Percentiles rank a stretch among this genome's conserved stretches.
phyloP scores from a whole-genome alignment of 495 filamentous ascomycete genomes.

The Neurospora sp. region DNA sequence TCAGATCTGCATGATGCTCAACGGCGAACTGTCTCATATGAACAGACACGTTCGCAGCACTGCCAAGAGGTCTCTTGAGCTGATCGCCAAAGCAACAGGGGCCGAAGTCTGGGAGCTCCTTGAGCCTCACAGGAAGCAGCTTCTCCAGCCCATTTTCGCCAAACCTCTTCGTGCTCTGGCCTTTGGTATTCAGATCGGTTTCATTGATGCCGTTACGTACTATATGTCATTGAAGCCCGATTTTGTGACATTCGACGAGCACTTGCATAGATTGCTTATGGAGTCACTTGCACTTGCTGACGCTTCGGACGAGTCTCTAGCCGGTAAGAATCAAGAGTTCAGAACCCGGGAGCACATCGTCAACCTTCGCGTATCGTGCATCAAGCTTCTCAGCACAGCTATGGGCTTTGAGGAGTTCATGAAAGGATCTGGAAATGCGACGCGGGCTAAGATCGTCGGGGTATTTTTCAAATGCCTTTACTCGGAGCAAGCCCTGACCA shows the following conservation, averaged over 20 bases:
- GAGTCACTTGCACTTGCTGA: constrained; percentile 90
- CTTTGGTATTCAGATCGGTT: constrained; percentile 89
- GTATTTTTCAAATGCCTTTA: constrained; percentile 98
- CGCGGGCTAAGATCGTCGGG: constrained; percentile 73
- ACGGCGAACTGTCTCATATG: constrained; percentile 82
- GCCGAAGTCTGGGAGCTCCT: constrained; percentile 78
- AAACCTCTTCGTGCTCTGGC: constrained; percentile 90
- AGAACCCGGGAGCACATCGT: constrained; percentile 85
- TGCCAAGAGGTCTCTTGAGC: constrained; percentile 68
- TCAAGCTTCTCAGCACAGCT: constrained; percentile 83
- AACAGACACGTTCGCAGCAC: constrained; percentile 87
- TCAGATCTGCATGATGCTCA: constrained; percentile 71
- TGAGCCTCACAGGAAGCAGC: constrained; percentile 72
- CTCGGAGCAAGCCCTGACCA: constrained; percentile 80
- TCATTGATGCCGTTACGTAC: constrained; percentile 93
- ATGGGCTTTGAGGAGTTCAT: constrained; percentile 86
- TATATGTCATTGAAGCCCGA: constrained; percentile 77
- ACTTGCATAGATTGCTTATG: constrained; percentile 78
- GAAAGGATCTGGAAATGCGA: constrained; percentile 54
- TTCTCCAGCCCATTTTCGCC: constrained; percentile 80
- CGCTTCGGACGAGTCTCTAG: constrained; percentile 80
- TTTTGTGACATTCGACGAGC: constrained; percentile 82
- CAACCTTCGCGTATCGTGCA: constrained; percentile 84
- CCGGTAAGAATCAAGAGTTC: constrained; percentile 76
- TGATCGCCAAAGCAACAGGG: constrained; percentile 64